Base-by-base conservation (phyloP, 345 rosid species). In the Dipteronia sinensis region DNA sequence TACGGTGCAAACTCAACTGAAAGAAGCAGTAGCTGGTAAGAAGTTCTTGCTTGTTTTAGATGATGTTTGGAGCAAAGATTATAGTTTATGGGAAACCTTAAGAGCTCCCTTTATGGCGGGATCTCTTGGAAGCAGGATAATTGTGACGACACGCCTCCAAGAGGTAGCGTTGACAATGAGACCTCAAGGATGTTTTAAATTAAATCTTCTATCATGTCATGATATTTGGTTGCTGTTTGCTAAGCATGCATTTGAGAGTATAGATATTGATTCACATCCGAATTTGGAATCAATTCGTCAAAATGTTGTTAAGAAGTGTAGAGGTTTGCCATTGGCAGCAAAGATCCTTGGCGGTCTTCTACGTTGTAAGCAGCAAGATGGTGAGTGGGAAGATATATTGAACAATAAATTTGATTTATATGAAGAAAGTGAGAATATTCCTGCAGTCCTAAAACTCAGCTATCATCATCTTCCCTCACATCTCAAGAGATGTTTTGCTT, bases 291-390 rank as follows among this genome's bases (percentile, higher is more conserved):
- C 34, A 4, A 59, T 68, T 13, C 67, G 77, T 9, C 40, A 49
- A 42, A 61, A 73, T 16, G 25, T 78, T 3, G 69, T 67, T 25
- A 31, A 42, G 5, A 79, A 63, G 62, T 73, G 82, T 8, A 20
- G 58, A 16, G 81, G 81, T 12, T 67, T 78, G 64, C 77, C 81
- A 0, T 78, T 78, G 72, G 81, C 77, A 34, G 76, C 77, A 51
- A 78, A 17, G 67, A 42, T 64, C 25, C 76, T 78, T 65, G 81
- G 81, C 17, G 65, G 76, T 42, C 65, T 78, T 8, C 40, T 72
- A 19, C 81, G 69, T 34, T 61, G 56, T 15, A 73, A 59, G 9
- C 67, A 20, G 7, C 44, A 13, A 42, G 47, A 63, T 19, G 27
- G 25, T 6, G 79, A 59, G 44, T 67, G 67, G 79, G 79, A 75